Conservation (phyloP, 345 rosid species). For the Salix brachista region DNA sequence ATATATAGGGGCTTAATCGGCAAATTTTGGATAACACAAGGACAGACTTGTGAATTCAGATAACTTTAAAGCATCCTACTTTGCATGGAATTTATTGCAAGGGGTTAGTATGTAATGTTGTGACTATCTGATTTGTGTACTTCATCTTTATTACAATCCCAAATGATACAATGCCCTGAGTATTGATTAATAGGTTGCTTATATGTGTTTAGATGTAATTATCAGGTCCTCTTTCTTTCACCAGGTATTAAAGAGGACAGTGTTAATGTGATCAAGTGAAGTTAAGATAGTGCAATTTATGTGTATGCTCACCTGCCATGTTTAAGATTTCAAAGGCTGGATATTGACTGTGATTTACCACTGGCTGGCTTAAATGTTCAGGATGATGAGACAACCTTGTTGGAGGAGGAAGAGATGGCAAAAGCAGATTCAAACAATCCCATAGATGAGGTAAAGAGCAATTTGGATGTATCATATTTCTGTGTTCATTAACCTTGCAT, state of each 20-base stretch:
- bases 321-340: background rate
- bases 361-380: slow-evolving; percentile 32
- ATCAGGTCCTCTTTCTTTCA: background rate
- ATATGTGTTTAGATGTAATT: background rate
- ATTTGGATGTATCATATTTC: slow-evolving; percentile 15
- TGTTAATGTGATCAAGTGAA: background rate
- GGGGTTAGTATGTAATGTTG: background rate
- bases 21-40: background rate
- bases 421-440: slow-evolving; percentile 60
- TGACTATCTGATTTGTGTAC: background rate
- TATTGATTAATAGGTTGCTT: background rate
- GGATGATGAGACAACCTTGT: slow-evolving; percentile 95
- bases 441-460: slow-evolving; percentile 61
- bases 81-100: background rate
- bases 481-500: slow-evolving; percentile 6
- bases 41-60: background rate
- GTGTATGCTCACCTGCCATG: background rate
- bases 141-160: background rate
- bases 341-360: background rate
- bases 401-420: slow-evolving; percentile 83
- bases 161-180: no score
- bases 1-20: background rate
- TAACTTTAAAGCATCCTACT: background rate
- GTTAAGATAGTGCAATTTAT: slow-evolving; percentile 4
- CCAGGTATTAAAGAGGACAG: background rate